phyloP scores from a whole-genome alignment of 1,284 basidiomycete genomes.

The Apiotrichum brassicae region DNA sequence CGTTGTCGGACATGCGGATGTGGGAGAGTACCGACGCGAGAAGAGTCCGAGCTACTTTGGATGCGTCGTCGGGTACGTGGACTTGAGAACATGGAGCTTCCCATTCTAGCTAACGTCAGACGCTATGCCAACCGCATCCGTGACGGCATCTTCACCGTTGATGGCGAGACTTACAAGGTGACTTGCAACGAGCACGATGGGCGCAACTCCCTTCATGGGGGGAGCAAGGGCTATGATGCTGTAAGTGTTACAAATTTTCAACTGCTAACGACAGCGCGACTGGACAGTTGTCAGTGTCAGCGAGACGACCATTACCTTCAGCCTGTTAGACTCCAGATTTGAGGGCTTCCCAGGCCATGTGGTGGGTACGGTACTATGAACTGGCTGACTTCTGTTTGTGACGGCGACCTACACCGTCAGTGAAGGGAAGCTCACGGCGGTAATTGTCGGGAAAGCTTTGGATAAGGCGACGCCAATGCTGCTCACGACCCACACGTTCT shows the following conservation, averaged over 20 bases:
- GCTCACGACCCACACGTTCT: slow-evolving; percentile 36
- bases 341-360: slow-evolving; percentile 33
- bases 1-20: slow-evolving; percentile 26
- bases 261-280: slow-evolving; percentile 4
- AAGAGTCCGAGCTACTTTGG: slow-evolving; percentile 26
- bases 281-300: slow-evolving; percentile 16
- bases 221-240: slow-evolving; percentile 20
- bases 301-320: slow-evolving; percentile 13
- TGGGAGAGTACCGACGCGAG: slow-evolving; percentile 23
- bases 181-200: slow-evolving; percentile 31
- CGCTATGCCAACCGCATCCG: slow-evolving; percentile 36
- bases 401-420: slow-evolving; percentile 26
- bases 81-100: not conserved
- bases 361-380: slow-evolving; percentile 10
- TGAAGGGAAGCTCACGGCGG: slow-evolving; percentile 9
- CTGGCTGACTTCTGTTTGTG: slow-evolving; percentile 16
- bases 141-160: slow-evolving; percentile 27
- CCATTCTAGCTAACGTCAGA: slow-evolving; percentile 5
- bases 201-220: slow-evolving; percentile 24
- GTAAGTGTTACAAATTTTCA: slow-evolving; percentile 11
- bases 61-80: slow-evolving; percentile 29
- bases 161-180: slow-evolving; percentile 19
- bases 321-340: slow-evolving; percentile 17
- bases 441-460: slow-evolving; percentile 9
- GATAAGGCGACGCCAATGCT: slow-evolving; percentile 30